These are phyloP conservation scores for Monosporozyma servazzii DNA, from an alignment of 805 yeast genomes.

Conservation along the genomic window DNA sequence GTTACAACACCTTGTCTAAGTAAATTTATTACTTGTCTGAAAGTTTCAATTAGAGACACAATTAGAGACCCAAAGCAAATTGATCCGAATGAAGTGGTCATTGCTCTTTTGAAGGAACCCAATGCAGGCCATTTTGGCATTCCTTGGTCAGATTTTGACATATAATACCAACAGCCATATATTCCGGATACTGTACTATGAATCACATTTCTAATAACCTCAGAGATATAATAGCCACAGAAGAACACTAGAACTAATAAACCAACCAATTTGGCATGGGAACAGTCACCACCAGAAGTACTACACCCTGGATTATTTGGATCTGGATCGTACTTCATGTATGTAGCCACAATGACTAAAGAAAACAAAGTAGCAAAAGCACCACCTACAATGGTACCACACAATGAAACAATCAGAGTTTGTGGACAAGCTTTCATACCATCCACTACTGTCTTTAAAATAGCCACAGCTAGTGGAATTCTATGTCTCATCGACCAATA, in stretches of 20 bases:
- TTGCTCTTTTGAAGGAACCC: constrained; percentile 70
- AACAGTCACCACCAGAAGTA: constrained; percentile 44
- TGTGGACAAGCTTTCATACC: constrained; percentile 70
- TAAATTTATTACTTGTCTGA: constrained; percentile 46
- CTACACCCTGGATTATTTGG: constrained; percentile 43
- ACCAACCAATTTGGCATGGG: constrained; percentile 56
- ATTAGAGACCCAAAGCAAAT: constrained; percentile 77
- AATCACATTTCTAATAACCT: constrained; percentile 69
- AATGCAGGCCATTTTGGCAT: constrained; percentile 72
- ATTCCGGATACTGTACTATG: constrained; percentile 78
- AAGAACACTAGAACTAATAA: constrained; percentile 64
- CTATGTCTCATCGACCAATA: constrained; percentile 65
- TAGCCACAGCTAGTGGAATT: constrained; percentile 66
- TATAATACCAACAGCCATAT: constrained; percentile 87
- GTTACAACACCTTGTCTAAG: constrained; percentile 34
- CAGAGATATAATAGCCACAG: constrained; percentile 76
- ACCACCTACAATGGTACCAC: constrained; percentile 53
- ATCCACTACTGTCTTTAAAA: constrained; percentile 61
- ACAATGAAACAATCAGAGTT: constrained; percentile 46
- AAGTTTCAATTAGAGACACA: constrained; percentile 60
- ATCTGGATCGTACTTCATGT: constrained; percentile 65
- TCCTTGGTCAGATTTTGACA: constrained; percentile 64
- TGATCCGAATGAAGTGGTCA: constrained; percentile 83
- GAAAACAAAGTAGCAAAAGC: constrained; percentile 60
- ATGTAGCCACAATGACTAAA: constrained; percentile 61